These are phyloP conservation scores for Lachancea kluyveri DNA, from an alignment of 805 yeast species.

Conservation along the genomic window DNA sequence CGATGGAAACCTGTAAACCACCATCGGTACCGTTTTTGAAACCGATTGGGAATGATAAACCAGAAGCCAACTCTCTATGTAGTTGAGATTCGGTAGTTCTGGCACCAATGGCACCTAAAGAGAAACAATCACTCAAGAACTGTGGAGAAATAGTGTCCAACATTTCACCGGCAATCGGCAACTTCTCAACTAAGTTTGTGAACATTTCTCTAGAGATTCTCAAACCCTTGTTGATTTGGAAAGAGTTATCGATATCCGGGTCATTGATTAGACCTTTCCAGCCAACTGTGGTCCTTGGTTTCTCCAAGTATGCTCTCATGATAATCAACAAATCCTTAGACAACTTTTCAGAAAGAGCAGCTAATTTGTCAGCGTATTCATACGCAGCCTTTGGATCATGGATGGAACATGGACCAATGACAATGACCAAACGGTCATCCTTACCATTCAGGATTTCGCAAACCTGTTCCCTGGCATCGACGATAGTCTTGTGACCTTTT, in stretches of 20 bases:
- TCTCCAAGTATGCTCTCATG: conserved; percentile 97
- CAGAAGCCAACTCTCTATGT: conserved; percentile 95
- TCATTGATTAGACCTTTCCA: conserved; percentile 98
- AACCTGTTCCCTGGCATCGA: conserved; percentile 72
- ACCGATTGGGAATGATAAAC: conserved; percentile 95
- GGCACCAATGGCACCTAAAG: conserved; percentile 98
- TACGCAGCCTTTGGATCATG: conserved; percentile 91
- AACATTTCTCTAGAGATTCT: conserved; percentile 83
- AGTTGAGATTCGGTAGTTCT: conserved; percentile 98
- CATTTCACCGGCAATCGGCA: conserved; percentile 97
- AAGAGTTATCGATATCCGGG: conserved; percentile 90
- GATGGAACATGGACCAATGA: conserved; percentile 95
- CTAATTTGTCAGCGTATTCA: conserved; percentile 72
- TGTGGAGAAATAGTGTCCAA: conserved; percentile 97
- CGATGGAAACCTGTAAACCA: conserved; percentile 86
- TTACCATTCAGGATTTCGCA: conserved; percentile 67
- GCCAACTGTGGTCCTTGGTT: conserved; percentile 98
- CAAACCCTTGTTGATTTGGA: conserved; percentile 91
- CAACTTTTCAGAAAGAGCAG: conserved; percentile 51
- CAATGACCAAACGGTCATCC: conserved; percentile 82
- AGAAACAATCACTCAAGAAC: conserved; percentile 85
- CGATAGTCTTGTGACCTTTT: conserved; percentile 53
- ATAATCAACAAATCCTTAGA: conserved; percentile 75
- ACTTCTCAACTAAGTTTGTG: conserved; percentile 68
- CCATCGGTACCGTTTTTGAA: conserved; percentile 99